Evolutionary conservation across 2,329 filamentous ascomycete genomes (phyloP).

Genomic region (Sclerotinia spermophila): DNA sequence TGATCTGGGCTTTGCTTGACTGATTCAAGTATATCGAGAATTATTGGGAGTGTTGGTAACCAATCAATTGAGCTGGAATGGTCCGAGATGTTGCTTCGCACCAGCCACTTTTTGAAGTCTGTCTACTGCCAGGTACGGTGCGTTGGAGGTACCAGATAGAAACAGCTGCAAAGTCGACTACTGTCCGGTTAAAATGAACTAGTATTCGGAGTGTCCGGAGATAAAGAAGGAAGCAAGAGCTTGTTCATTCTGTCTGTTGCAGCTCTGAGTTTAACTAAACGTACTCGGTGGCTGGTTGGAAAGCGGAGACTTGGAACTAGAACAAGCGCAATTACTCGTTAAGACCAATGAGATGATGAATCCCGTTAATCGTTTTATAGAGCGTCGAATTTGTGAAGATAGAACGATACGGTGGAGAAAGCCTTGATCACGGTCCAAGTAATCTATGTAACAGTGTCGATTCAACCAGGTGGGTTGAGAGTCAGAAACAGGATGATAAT

Average conservation of each 20-base stretch:
- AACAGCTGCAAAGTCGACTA: background rate
- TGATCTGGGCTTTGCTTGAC: background rate
- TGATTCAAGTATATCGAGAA: slow-evolving; percentile 11
- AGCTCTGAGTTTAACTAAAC: slow-evolving; percentile 1
- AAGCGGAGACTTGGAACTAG: slow-evolving; percentile 12
- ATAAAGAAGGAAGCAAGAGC: slow-evolving; percentile 12
- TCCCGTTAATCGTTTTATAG: background rate
- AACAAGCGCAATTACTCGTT: slow-evolving; percentile 1
- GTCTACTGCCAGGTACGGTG: slow-evolving; percentile 29
- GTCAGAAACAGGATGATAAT: background rate
- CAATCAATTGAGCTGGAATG: slow-evolving; percentile 20
- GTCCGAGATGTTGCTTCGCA: slow-evolving; percentile 24
- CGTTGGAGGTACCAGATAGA: background rate
- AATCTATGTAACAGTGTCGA: slow-evolving; percentile 8
- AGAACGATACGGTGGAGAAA: slow-evolving; percentile 2
- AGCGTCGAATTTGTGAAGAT: background rate
- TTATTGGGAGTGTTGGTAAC: slow-evolving; percentile 2
- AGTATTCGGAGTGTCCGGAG: background rate
- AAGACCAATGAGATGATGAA: slow-evolving; percentile 8
- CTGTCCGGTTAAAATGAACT: background rate
- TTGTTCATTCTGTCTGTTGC: slow-evolving; percentile 9
- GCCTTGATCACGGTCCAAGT: slow-evolving; percentile 10
- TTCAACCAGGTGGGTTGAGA: background rate
- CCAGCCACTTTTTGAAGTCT: slow-evolving; percentile 11
- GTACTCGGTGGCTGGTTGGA: slow-evolving; percentile 14